Evolutionary conservation across 164 flowering plant species (phyloP), one percentile per base, ranked within the genome.

Genomic region (Cinnamomum micranthum): DNA sequence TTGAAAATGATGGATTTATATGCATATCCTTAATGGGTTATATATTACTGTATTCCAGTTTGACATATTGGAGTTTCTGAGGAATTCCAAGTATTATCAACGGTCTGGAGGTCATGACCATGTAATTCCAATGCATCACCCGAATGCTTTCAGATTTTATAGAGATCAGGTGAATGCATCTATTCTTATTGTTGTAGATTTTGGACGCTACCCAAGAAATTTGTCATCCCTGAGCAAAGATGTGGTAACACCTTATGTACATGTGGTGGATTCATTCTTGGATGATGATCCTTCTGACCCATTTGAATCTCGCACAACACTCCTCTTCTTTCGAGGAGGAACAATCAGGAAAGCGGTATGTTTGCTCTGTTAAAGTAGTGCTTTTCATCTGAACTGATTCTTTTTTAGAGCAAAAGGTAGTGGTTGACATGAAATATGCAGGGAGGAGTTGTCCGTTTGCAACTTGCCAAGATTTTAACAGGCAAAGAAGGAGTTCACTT

Each of bases 101-200:
- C 87, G 84, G 79, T 89, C 96, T 77, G 82, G 78, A 73, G 98
- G 99, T 73, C 88, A 89, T 80, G 99, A 95, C 82, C 99, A 95
- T 82, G 91, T 95, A 33, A 91, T 95, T 76, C 97, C 98, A 23
- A 81, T 95, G 97, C 92, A 91, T 78, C 99, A 95, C 84, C 99
- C 99, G 20, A 95, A 95, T 87, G 95, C 99, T 82, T 93, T 95
- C 82, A 90, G 97, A 84, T 92, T 90, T 82, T 85, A 85, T 22
- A 87, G 97, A 22, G 84, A 90, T 64, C 80, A 88, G 82, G 81
- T 95, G 82, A 95, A 93, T 79, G 87, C 96, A 77, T 89, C 99
- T 51, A 90, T 95, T 80, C 91, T 91, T 74, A 79, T 95, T 78
- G 94, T 95, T 79, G 96, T 90, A 65, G 99, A 95, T 88, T 95